Evolutionary conservation across 345 rosid genomes (phyloP).

Genomic region (Eucalyptus rudis): DNA sequence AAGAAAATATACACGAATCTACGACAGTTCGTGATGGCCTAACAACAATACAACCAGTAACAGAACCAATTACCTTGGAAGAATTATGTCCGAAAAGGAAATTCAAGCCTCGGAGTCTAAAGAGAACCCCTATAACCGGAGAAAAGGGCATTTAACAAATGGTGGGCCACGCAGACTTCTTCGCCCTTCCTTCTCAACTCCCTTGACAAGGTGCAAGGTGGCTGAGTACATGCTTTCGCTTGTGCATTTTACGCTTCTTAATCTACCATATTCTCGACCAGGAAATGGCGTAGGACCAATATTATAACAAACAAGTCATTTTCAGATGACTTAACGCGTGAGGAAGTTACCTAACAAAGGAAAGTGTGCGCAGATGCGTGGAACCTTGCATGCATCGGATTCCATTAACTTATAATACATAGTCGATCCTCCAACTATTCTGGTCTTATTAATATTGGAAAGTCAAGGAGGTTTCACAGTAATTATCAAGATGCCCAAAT

Average conservation of each 20-base stretch:
- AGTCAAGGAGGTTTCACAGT: not conserved
- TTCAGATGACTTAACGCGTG: not conserved
- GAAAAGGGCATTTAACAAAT: not conserved
- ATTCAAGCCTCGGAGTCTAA: not conserved
- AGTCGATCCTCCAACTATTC: not conserved
- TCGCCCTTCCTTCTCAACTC: not conserved
- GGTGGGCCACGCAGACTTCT: not conserved
- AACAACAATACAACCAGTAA: not conserved
- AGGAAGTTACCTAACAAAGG: not conserved
- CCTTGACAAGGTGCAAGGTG: not conserved
- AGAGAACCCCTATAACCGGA: not conserved
- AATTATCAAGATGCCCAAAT: not conserved
- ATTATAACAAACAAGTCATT: not conserved
- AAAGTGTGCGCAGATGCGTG: not conserved
- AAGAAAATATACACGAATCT: not conserved
- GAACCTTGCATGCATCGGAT: not conserved
- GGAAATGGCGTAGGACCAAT: not conserved
- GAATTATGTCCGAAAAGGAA: not conserved
- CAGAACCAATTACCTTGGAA: not conserved
- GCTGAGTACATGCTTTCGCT: not conserved
- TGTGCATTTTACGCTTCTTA: not conserved
- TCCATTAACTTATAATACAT: not conserved
- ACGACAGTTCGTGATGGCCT: not conserved
- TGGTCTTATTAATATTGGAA: not conserved
- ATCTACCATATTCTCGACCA: not conserved